These are phyloP conservation scores for Calonectria naviculata DNA, from an alignment of 2,329 filamentous ascomycete species.

Conservation along the genomic window DNA sequence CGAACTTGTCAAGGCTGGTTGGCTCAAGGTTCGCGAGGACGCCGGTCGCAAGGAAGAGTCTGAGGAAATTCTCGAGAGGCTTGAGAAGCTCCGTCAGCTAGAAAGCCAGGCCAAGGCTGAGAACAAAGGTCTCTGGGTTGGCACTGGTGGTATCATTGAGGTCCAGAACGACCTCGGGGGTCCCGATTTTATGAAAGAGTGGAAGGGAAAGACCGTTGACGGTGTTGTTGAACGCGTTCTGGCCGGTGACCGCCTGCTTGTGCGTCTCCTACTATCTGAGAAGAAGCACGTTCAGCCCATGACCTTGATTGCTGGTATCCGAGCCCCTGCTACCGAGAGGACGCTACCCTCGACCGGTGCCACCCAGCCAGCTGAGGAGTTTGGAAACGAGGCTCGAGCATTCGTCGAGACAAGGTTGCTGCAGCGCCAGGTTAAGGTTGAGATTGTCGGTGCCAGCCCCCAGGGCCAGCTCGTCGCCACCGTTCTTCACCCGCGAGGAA, in stretches of 20 bases:
- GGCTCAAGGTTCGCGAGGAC: constrained; percentile 94
- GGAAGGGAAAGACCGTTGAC: constrained; percentile 88
- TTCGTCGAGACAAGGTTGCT: constrained; percentile 90
- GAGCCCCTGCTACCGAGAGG: constrained; percentile 89
- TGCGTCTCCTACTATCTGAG: constrained; percentile 82
- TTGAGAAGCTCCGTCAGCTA: constrained; percentile 82
- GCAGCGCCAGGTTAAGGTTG: constrained; percentile 85
- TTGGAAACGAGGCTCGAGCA: constrained; percentile 86
- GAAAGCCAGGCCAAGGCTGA: constrained; percentile 84
- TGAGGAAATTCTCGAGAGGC: constrained; percentile 75
- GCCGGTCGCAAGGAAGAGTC: constrained; percentile 91
- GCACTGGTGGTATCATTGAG: constrained; percentile 74
- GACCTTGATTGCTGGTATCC: constrained; percentile 88
- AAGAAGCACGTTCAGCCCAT: constrained; percentile 91
- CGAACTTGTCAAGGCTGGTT: constrained; percentile 85
- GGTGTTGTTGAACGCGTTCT: constrained; percentile 91
- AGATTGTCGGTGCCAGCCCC: constrained; percentile 86
- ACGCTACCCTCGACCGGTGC: constrained; percentile 81
- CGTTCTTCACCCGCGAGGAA: constrained; percentile 89
- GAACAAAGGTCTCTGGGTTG: constrained; percentile 83
- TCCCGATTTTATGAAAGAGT: constrained; percentile 81
- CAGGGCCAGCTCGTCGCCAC: constrained; percentile 92
- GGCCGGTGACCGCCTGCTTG: constrained; percentile 88
- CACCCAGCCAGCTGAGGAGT: constrained; percentile 87
- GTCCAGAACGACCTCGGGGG: constrained; percentile 85